phyloP scores from a whole-genome alignment of 805 yeast species.

The Candida alai region DNA sequence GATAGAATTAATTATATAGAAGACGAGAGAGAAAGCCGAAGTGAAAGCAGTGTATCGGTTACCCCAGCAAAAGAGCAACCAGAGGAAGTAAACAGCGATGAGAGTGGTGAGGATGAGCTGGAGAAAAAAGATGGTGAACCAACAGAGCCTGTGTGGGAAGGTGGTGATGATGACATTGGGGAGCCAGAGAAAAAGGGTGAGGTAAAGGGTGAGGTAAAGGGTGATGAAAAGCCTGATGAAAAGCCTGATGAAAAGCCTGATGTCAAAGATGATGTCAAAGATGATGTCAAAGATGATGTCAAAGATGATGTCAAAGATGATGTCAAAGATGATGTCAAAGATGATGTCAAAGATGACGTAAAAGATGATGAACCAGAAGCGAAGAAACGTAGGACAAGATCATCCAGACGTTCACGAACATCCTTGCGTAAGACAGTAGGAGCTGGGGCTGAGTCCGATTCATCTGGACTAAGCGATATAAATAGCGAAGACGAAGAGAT shows the following conservation, averaged over 20 bases:
- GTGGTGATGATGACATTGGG: slow-evolving; percentile 8
- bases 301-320: slow-evolving; percentile 13
- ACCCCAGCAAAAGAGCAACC: too few species aligned
- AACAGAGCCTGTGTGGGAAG: too few species aligned
- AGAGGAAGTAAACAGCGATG: too few species aligned
- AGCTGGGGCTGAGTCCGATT: slow-evolving; percentile 10
- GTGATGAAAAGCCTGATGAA: slow-evolving; percentile 10
- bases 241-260: slow-evolving; percentile 7
- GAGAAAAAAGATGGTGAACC: too few species aligned
- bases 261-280: slow-evolving; percentile 2
- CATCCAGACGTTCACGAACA: slow-evolving; percentile 10
- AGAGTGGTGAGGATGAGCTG: too few species aligned
- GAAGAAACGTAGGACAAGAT: slow-evolving; percentile 9
- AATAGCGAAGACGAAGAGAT: slow-evolving; percentile 7
- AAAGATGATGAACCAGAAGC: slow-evolving; percentile 8
- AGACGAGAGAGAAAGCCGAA: slow-evolving; percentile 14
- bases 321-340: slow-evolving; percentile 13
- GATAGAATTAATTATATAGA: slow-evolving; percentile 56
- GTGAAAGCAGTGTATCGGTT: slow-evolving; percentile 8
- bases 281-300: slow-evolving; percentile 8
- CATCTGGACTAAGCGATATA: slow-evolving; percentile 13
- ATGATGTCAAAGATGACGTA: slow-evolving; percentile 13
- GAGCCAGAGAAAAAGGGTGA: slow-evolving; percentile 7
- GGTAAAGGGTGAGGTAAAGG: slow-evolving; percentile 5
- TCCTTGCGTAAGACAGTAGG: slow-evolving; percentile 6